phyloP scores from a whole-genome alignment of 73 alveolate species.

The Tetrahymena borealis region DNA sequence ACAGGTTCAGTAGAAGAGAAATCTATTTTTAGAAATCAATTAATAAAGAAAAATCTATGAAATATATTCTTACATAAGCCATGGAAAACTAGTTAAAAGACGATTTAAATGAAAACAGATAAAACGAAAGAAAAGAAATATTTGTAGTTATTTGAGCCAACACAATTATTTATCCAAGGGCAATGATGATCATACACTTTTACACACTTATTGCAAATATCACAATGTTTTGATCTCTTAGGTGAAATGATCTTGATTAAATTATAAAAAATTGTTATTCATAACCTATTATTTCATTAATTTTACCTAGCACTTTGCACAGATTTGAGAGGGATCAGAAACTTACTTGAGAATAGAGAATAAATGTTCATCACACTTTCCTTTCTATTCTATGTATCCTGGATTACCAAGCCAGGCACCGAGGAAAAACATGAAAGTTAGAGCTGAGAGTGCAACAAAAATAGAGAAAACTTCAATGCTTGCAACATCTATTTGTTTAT shows the following conservation, averaged over 20 bases:
- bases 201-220: slow-evolving; percentile 56
- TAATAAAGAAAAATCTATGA: background rate
- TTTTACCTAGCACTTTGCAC: slow-evolving; percentile 60
- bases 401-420: slow-evolving; percentile 31
- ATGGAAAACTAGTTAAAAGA: slow-evolving; percentile 9
- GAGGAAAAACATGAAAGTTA: slow-evolving; percentile 26
- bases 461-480: background rate
- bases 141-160: slow-evolving; percentile 41
- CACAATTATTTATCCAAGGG: slow-evolving; percentile 60
- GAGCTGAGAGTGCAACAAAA: background rate
- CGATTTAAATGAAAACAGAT: slow-evolving; percentile 7
- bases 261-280: background rate
- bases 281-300: background rate
- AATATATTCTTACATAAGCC: background rate
- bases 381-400: slow-evolving; percentile 5
- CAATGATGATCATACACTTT: slow-evolving; percentile 66
- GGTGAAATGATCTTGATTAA: slow-evolving; percentile 40
- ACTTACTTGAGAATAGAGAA: slow-evolving; percentile 10
- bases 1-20: background rate
- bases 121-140: slow-evolving; percentile 31
- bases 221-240: slow-evolving; percentile 63
- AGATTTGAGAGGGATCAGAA: slow-evolving; percentile 36
- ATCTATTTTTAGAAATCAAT: background rate
- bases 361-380: slow-evolving; percentile 15
- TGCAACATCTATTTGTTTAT: background rate